Conservation (phyloP, 768 basidiomycete species). For the Kwoniella dejecticola region DNA sequence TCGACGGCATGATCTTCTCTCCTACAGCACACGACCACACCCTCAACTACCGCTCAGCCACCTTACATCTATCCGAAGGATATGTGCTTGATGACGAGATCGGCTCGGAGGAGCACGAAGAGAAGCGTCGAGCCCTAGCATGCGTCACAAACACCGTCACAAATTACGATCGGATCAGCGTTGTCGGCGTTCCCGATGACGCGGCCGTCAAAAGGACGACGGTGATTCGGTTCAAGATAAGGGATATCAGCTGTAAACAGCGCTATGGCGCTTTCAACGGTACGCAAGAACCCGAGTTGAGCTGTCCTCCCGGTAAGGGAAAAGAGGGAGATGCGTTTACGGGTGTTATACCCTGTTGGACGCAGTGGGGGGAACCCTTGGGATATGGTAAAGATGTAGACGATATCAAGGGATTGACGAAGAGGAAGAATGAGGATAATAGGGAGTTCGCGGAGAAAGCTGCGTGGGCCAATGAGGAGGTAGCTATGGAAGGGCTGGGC, state of each 20-base stretch:
- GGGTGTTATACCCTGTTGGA: conserved; percentile 30
- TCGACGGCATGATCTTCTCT: conserved; percentile 26
- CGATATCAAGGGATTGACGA: conserved; percentile 5
- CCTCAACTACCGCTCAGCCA: conserved; percentile 27
- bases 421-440: not conserved
- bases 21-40: conserved; percentile 32
- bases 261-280: conserved; percentile 18
- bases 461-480: conserved; percentile 23
- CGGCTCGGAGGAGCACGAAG: conserved; percentile 10
- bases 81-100: conserved; percentile 8
- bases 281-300: conserved; percentile 16
- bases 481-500: conserved; percentile 18
- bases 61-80: conserved; percentile 16
- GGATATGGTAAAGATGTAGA: conserved; percentile 22
- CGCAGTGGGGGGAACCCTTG: conserved; percentile 18
- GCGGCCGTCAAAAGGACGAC: conserved; percentile 14
- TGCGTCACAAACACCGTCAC: conserved; percentile 19
- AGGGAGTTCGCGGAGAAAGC: conserved; percentile 14
- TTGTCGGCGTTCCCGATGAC: conserved; percentile 17
- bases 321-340: conserved; percentile 16
- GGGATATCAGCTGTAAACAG: conserved; percentile 22
- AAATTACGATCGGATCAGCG: conserved; percentile 11
- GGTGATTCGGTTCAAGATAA: conserved; percentile 17
- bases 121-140: conserved; percentile 13
- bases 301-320: conserved; percentile 11